Conservation (phyloP, 2,329 filamentous ascomycete species). For the Tolypocladium cylindrosporum region DNA sequence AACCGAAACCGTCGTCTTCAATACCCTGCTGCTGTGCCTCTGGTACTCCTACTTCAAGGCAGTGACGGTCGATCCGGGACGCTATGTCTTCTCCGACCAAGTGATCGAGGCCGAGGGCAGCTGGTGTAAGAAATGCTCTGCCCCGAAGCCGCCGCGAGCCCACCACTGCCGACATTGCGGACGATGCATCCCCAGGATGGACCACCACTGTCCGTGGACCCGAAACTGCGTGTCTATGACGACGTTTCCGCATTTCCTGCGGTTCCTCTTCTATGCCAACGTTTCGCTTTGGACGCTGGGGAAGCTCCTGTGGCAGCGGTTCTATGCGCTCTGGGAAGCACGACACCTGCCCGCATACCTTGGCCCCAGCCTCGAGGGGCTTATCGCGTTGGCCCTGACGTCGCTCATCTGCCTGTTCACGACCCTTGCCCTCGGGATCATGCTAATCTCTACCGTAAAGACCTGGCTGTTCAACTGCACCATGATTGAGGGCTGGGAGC, state of each 20-base stretch:
- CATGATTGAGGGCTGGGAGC: constrained; percentile 73
- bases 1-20: constrained; percentile 53
- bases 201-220: constrained; percentile 83
- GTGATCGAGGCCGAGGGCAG: constrained; percentile 24
- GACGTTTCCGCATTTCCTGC: constrained; percentile 73
- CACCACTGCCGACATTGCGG: constrained; percentile 74
- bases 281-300: constrained; percentile 52
- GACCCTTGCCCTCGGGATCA: constrained; percentile 51
- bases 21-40: constrained; percentile 51
- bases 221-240: constrained; percentile 73
- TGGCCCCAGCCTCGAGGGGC: constrained; percentile 50
- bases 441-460: constrained; percentile 53
- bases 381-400: constrained; percentile 53
- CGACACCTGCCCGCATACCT: constrained; percentile 65
- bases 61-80: constrained; percentile 48
- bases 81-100: constrained; percentile 33
- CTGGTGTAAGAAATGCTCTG: constrained; percentile 70
- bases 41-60: constrained; percentile 60
- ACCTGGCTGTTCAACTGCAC: constrained; percentile 60
- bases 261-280: constrained; percentile 65
- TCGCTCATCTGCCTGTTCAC: constrained; percentile 47
- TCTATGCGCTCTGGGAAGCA: constrained; percentile 49
- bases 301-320: constrained; percentile 49
- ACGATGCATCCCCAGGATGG: constrained; percentile 71
- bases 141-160: constrained; percentile 64